phyloP scores from a whole-genome alignment of 768 basidiomycete species.

The Auriscalpium vulgare region DNA sequence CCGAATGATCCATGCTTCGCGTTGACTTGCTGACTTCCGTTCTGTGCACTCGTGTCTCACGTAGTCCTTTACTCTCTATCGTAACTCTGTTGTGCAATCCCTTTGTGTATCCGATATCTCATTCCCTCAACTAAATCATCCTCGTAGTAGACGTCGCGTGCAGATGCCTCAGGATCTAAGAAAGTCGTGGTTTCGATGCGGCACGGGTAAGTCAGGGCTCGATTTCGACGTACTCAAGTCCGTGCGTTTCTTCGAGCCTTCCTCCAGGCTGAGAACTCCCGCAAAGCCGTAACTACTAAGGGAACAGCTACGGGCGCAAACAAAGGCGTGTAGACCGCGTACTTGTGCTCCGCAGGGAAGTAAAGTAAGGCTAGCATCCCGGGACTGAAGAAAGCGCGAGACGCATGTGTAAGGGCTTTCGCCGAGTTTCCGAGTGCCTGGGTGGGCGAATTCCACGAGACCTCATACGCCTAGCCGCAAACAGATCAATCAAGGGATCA shows the following conservation, averaged over 20 bases:
- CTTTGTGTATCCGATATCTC: neutral
- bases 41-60: neutral
- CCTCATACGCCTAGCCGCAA: slow-evolving; percentile 30
- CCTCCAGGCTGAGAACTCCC: slow-evolving; percentile 66
- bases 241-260: slow-evolving; percentile 16
- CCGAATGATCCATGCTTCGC: neutral
- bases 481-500: neutral
- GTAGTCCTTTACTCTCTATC: neutral
- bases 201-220: too few species aligned
- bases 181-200: too few species aligned
- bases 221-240: too few species aligned
- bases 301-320: slow-evolving; percentile 90
- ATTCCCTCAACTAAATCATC: neutral
- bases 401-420: slow-evolving; percentile 56
- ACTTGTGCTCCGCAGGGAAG: slow-evolving; percentile 96
- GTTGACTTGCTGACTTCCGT: neutral
- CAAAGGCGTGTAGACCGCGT: slow-evolving; percentile 91
- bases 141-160: neutral
- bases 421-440: slow-evolving; percentile 52
- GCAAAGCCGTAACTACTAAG: slow-evolving; percentile 61
- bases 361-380: slow-evolving; percentile 94
- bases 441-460: slow-evolving; percentile 30
- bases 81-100: neutral
- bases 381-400: slow-evolving; percentile 92
- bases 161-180: too few species aligned